Percentiles rank a stretch among this genome's conserved stretches.
phyloP scores from a whole-genome alignment of 352 stramenopile genomes.

The Elongisporangium anandrum region DNA sequence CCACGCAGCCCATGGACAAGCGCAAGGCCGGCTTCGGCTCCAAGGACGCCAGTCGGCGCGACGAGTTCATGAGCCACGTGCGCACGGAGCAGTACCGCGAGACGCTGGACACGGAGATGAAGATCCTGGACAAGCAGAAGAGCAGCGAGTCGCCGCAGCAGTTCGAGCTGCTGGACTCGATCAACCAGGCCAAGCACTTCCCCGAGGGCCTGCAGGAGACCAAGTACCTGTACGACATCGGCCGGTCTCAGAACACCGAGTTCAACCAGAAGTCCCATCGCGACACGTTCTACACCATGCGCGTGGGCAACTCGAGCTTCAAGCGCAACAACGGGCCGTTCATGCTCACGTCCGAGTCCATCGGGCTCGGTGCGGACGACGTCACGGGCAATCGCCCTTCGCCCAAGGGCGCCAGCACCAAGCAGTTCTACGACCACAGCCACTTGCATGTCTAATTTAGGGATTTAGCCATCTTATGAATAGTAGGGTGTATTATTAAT shows the following conservation, averaged over 20 bases:
- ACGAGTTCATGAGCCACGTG: slow-evolving; percentile 90
- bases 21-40: slow-evolving; percentile 89
- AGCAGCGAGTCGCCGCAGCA: slow-evolving; percentile 25
- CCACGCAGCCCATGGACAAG: slow-evolving; percentile 79
- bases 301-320: slow-evolving; percentile 68
- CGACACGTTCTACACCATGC: slow-evolving; percentile 83
- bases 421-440: slow-evolving; percentile 82
- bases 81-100: slow-evolving; percentile 89
- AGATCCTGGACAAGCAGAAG: slow-evolving; percentile 74
- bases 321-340: slow-evolving; percentile 79
- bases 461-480: no score
- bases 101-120: slow-evolving; percentile 80
- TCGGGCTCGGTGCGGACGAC: slow-evolving; percentile 62
- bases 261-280: slow-evolving; percentile 83
- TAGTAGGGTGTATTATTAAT: not conserved
- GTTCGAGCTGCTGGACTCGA: slow-evolving; percentile 34
- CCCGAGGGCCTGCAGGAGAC: slow-evolving; percentile 69
- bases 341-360: slow-evolving; percentile 69
- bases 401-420: slow-evolving; percentile 73
- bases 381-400: slow-evolving; percentile 53
- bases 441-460: slow-evolving; percentile 46
- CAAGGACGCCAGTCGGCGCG: slow-evolving; percentile 85
- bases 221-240: slow-evolving; percentile 80
- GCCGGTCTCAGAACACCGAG: slow-evolving; percentile 69
- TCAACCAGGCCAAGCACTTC: slow-evolving; percentile 50